These are phyloP conservation scores for Aspergillus sp. DNA, from an alignment of 2,329 filamentous ascomycete species.

Conservation along the genomic window DNA sequence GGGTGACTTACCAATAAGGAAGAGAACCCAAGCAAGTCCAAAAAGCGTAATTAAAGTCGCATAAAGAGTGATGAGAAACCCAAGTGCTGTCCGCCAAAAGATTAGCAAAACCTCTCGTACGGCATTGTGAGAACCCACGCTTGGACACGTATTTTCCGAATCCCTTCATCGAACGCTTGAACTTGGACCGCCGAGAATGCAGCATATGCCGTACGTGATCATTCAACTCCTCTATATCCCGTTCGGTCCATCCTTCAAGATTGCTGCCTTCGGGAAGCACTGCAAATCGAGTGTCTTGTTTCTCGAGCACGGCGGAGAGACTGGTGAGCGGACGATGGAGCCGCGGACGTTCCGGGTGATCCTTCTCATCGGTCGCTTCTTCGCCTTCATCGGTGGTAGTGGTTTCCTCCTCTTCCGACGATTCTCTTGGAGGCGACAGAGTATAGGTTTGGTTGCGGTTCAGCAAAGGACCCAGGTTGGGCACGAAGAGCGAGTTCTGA, in stretches of 20 bases:
- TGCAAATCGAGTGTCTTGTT: conserved; percentile 72
- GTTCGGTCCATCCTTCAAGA: conserved; percentile 71
- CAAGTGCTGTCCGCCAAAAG: conserved; percentile 55
- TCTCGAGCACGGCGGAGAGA: conserved; percentile 66
- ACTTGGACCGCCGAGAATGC: conserved; percentile 74
- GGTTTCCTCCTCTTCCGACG: conserved; percentile 27
- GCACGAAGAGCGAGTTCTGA: conserved; percentile 84
- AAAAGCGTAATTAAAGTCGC: conserved; percentile 80
- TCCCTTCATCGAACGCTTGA: conserved; percentile 76
- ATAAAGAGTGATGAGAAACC: conserved; percentile 81
- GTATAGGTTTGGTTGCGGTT: conserved; percentile 79
- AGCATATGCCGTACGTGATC: conserved; percentile 87
- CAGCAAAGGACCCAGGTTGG: conserved; percentile 71
- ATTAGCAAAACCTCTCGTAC: not conserved
- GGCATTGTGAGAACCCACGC: conserved; percentile 48
- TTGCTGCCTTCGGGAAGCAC: conserved; percentile 73
- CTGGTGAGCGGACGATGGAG: conserved; percentile 49
- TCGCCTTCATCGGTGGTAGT: conserved; percentile 27
- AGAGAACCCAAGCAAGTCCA: conserved; percentile 85
- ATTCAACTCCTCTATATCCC: conserved; percentile 74
- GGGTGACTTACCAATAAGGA: conserved; percentile 65
- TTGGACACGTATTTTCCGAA: conserved; percentile 76
- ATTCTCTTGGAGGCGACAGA: conserved; percentile 54
- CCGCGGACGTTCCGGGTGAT: conserved; percentile 30
- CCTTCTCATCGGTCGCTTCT: conserved; percentile 23